Base-by-base conservation (phyloP, 257 asterid species). In the Capsicum baccatum region DNA sequence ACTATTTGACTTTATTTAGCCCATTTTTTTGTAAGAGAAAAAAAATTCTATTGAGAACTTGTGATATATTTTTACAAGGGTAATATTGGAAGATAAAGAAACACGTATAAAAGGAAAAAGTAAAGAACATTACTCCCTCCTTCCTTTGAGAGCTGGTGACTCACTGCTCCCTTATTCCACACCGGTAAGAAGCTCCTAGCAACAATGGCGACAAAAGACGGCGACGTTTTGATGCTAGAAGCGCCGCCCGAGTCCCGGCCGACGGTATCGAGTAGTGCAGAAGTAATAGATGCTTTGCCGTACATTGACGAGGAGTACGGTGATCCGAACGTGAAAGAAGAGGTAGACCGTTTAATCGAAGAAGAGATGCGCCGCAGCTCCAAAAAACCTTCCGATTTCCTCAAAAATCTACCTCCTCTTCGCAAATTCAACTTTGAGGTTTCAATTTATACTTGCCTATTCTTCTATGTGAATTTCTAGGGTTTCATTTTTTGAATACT, bases 281-380 rank as follows among this genome's bases (percentile, higher is more conserved):
- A 87, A 79, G 85, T 95, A 37, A 97, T 97, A 21, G 99, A 97
- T 56, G 98, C 99, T 9, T 91, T 97, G 57, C 99, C 99, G 58
- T 97, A 97, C 91, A 94, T 97, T 82, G 99, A 97, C 73, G 97
- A 90, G 85, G 99, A 97, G 90, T 97, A 95, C 87, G 97, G 95
- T 70, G 86, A 95, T 87, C 95, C 98, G 1, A 82, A 17, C 6
- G 92, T 97, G 7, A 94, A 95, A 87, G 93, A 88, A 78, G 98
- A 94, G 85, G 99, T 97, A 55, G 98, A 97, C 88, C 97, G 92
- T 81, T 88, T 97, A 80, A 97, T 97, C 62, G 98, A 95, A 84
- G 97, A 93, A 76, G 99, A 97, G 88, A 95, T 95, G 99, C 97
- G 92, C 37, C 94, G 92, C 37, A 97, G 98, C 91, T 89, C 92